Base-by-base conservation (phyloP, 2,329 filamentous ascomycete species). In the Plenodomus tracheiphilus region DNA sequence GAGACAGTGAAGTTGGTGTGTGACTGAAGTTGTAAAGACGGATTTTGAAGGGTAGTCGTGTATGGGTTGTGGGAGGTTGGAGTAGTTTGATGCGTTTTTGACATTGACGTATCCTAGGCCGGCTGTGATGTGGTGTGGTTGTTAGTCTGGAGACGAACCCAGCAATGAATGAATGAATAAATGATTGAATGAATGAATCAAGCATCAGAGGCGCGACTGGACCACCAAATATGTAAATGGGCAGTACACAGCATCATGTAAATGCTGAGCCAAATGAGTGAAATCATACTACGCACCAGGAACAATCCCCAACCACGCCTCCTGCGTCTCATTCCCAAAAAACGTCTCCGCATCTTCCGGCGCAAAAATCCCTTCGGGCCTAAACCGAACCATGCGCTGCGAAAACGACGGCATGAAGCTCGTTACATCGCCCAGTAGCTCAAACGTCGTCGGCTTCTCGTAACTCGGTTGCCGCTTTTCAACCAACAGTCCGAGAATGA, bases 401-500 rank as follows among this genome's bases (percentile, higher is more conserved):
- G 63, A 65, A 43, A 71, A 71, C n/a, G 4, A 50, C n/a, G 68
- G 67, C 16, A 65, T 65, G 49, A 70, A 71, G 4, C 66, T 66
- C 19, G 66, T 63, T 1, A 70, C 47, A 28, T 71, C 68, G 20
- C 67, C 67, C 34, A 54, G 51, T 21, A 69, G 46, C 37, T 70
- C 62, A 32, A 56, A 64, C 36, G 63, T 51, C 10, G 49, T 51
- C 20, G 50, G 53, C 2, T 46, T 18, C 3, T 41, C 41, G 10
- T 52, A 39, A 4, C 45, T n/a, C n/a, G n/a, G 47, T 59, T 58
- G 65, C 47, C 49, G 54, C 43, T 58, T 66, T 25, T 70, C 66
- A 4, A 51, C 53, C 20, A 71, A 41, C 16, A 71, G 46, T 2
- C 59, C 66, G 1, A 66, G 11, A 11, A 70, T 66, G 15, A 68